Base-by-base conservation (phyloP, 2,329 filamentous ascomycete genomes). In the Pseudogymnoascus sp. region DNA sequence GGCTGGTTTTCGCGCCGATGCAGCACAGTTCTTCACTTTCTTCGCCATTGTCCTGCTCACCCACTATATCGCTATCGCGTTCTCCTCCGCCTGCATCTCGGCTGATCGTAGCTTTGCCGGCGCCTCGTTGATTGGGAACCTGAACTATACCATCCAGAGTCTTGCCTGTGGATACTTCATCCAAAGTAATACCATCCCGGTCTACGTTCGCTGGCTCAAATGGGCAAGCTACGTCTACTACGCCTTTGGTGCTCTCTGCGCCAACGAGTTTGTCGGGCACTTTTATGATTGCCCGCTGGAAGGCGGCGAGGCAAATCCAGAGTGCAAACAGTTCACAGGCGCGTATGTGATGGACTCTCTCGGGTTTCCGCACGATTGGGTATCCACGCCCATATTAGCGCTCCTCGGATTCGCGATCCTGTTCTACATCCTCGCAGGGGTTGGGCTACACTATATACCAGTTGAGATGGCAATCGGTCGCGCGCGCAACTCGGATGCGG, bases 131-230 rank as follows among this genome's bases (percentile, higher is more conserved):
- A 85, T 91, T 56, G 88, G 84, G 9, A 93, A 93, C 68, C 75
- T 92, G 59, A 82, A 80, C 0, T 92, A 87, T 68, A 93, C 89
- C 0, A 67, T 92, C 19, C 89, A 93, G 70, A 88, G 83, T 1
- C 85, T 91, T 77, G 86, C 86, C 0, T 91, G 88, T 66, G 89
- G 89, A 1, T 91, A 88, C 73, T 92, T 93, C 67, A 84, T 92
- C 13, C 88, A 92, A 72, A 80, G 81, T 10, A 84, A 89, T 62
- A 85, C 86, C 4, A 89, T 93, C 3, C 88, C 89, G 0, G 78
- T 92, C 1, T 93, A 91, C 68, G 84, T 91, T n/a, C 80, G 88
- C 63, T 93, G 89, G 89, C 77, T 89, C 1, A 92, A 91, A 71
- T 88, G 85, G 78, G 80, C 81, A 23, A 82, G 84, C 1, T 88